These are phyloP conservation scores for Daedaleopsis sinensis DNA, from an alignment of 768 basidiomycete genomes.

Conservation along the genomic window DNA sequence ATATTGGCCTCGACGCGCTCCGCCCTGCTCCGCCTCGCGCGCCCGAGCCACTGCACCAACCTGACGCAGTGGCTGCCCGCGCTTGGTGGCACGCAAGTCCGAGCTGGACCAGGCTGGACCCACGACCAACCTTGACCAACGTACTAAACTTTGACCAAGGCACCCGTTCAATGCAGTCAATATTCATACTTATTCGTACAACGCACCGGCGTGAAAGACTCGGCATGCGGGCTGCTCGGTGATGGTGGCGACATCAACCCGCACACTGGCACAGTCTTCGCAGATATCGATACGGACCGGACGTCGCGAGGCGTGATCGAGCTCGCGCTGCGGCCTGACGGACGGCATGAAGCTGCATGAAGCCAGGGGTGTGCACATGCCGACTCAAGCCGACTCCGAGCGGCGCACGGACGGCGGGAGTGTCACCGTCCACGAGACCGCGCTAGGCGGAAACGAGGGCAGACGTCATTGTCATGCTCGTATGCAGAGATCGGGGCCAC, in stretches of 20 bases:
- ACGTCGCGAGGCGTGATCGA: background rate
- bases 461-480: background rate
- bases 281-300: background rate
- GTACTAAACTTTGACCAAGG: no score
- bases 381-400: no score
- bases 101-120: no score
- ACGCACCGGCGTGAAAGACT: background rate
- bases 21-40: no score
- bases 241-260: background rate
- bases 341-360: background rate
- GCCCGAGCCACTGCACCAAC: no score
- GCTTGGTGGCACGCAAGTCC: no score
- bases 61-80: no score
- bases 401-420: no score
- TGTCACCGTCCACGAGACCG: background rate
- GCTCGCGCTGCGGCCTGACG: no score
- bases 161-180: no score
- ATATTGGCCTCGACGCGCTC: background rate
- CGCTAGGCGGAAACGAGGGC: background rate
- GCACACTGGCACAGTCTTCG: background rate
- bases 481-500: background rate
- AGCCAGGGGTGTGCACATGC: no score
- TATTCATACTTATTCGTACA: background rate
- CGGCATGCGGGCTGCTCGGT: background rate
- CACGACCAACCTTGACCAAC: no score